Conservation (phyloP, 2,329 filamentous ascomycete genomes). For the Scorias spongiosa region DNA sequence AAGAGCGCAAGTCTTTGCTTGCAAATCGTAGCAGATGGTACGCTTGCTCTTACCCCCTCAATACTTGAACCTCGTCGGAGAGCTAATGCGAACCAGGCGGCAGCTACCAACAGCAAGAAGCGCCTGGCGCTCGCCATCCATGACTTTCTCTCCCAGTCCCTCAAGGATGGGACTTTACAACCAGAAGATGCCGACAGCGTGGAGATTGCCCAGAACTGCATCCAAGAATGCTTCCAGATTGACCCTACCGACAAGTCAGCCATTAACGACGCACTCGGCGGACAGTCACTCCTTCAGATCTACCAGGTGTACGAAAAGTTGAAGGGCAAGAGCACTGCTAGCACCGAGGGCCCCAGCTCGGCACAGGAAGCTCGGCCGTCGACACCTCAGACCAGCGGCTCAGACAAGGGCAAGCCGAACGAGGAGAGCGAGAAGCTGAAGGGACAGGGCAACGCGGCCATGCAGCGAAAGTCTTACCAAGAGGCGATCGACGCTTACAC, state of each 20-base stretch:
- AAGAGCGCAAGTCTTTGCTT: too few relatives aligned
- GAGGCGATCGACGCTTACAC: constrained; percentile 76
- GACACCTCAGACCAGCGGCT: constrained; percentile 27
- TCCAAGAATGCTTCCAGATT: constrained; percentile 88
- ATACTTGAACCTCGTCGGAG: too few relatives aligned
- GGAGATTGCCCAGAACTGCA: constrained; percentile 88
- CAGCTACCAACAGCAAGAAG: constrained; percentile 31
- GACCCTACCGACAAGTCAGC: constrained; percentile 64
- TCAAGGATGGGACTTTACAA: constrained; percentile 75
- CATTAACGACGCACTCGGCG: constrained; percentile 61
- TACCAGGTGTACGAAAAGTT: constrained; percentile 95
- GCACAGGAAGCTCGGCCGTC: constrained; percentile 16
- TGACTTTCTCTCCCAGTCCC: constrained; percentile 76
- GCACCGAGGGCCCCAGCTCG: constrained; percentile 28
- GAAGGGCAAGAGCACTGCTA: constrained; percentile 45
- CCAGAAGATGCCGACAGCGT: constrained; percentile 85
- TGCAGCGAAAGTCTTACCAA: constrained; percentile 84
- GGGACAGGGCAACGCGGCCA: constrained; percentile 80
- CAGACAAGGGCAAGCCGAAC: constrained; percentile 31
- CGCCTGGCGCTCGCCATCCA: constrained; percentile 93
- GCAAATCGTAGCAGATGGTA: too few relatives aligned
- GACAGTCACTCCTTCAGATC: constrained; percentile 77
- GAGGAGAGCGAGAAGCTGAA: constrained; percentile 80
- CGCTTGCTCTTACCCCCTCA: too few relatives aligned
- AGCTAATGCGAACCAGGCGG: neutral